Conservation (phyloP, 352 stramenopile species). For the Nothophytophthora sp. region DNA sequence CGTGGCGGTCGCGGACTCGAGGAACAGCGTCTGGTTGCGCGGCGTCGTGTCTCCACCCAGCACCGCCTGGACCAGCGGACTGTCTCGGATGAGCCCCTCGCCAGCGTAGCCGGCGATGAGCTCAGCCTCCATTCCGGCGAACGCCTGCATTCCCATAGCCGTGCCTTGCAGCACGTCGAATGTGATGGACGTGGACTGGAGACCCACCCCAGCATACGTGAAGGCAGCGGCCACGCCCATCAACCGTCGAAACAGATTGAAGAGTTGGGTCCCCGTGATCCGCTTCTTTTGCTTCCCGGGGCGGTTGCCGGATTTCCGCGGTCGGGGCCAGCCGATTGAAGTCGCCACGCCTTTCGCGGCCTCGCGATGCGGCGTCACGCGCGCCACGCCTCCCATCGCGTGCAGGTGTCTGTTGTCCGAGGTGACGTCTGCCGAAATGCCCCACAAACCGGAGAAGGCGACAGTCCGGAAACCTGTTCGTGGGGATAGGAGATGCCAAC, state of each 20-base stretch:
- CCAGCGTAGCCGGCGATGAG: constrained; percentile 35
- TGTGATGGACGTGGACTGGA: constrained; percentile 17
- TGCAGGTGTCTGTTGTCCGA: not conserved
- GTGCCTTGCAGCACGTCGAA: constrained; percentile 17
- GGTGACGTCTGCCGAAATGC: no score
- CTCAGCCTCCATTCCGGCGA: constrained; percentile 15
- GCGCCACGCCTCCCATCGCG: no score
- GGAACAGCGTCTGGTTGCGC: constrained; percentile 29
- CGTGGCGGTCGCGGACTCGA: constrained; percentile 15
- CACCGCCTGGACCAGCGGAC: constrained; percentile 25
- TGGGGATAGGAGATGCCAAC: no score
- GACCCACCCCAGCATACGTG: constrained; percentile 16
- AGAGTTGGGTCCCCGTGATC: constrained; percentile 19
- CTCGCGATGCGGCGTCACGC: not conserved
- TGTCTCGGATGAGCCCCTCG: constrained; percentile 26
- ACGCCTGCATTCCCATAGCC: constrained; percentile 11
- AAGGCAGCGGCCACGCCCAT: constrained; percentile 19
- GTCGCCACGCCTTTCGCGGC: constrained; percentile 3
- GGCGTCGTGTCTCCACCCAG: constrained; percentile 27
- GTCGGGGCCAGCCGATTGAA: no score
- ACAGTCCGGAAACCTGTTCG: no score
- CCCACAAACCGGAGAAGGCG: no score
- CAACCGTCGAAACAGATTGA: constrained; percentile 29
- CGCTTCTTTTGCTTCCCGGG: constrained; percentile 13
- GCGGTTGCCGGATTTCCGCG: constrained; percentile 2